Base-by-base conservation (phyloP, 495 filamentous ascomycete genomes). In the Aspergillus diversus region DNA sequence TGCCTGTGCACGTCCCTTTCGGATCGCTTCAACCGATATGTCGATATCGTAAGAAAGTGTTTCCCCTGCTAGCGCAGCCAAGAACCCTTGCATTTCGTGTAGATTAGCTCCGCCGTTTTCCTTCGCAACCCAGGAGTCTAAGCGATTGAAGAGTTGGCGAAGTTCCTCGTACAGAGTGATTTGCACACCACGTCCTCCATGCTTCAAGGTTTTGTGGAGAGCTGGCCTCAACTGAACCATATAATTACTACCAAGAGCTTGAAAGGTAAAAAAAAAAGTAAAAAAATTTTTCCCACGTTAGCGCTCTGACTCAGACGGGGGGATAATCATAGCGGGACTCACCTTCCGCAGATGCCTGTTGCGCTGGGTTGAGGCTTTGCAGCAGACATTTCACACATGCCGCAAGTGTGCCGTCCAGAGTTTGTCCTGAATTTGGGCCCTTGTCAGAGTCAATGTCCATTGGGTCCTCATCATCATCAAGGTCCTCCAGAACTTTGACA, bases 371-470 rank as follows among this genome's bases (percentile, higher is more conserved):
- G 55, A 81, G 63, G 66, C 79, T 79, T 63, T 78, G 77, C 53
- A 84, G 58, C 13, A 83, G 69, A 42, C 81, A 81, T 61, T 74
- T 72, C 12, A 78, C 67, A 68, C 80, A 73, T 34, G 82, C 80
- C 43, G 79, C 80, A 58, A 84, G 71, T 33, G 78, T 84, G 49
- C 79, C 67, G 9, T 75, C 75, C 39, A 66, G 67, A 34, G 53
- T 70, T 65, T 69, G 59, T 42, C 68, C 68, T 46, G 74, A 70
- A 48, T 75, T 77, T 32, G 64, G 66, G 34, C 75, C 77, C 54
- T 70, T 76, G 32, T 72, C 74, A 12, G 78, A 78, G 59, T 90
- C 87, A 33, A 87, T 72, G 43, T 93, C 90, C 91, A 93, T 95
- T 42, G 78, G 80, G 61, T 89, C 85, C 13, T 75, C 81, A 60